Evolutionary conservation across 495 filamentous ascomycete species (phyloP).

Genomic region (Rhizodiscina lignyota): DNA sequence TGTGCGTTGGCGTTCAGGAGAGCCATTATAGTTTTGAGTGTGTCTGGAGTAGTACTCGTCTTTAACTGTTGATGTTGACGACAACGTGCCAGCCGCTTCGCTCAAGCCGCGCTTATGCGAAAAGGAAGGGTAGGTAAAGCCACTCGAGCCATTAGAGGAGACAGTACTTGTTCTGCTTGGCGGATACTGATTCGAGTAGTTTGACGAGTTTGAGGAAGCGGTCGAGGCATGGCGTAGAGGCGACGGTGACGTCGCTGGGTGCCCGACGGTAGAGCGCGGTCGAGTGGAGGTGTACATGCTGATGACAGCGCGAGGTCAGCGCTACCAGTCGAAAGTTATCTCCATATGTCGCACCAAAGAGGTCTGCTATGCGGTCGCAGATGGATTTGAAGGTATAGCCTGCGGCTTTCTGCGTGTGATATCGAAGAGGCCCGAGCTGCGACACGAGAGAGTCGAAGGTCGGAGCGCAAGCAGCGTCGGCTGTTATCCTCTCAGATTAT

Average conservation of each 20-base stretch:
- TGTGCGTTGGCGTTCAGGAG: too few species aligned
- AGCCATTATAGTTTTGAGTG: too few species aligned
- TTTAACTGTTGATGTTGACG: too few species aligned
- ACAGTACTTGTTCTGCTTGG: conserved; percentile 58
- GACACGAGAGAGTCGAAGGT: too few species aligned
- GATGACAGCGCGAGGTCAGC: conserved; percentile 1
- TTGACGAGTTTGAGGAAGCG: conserved; percentile 60
- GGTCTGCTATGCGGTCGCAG: too few species aligned
- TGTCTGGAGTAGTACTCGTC: too few species aligned
- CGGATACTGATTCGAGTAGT: conserved; percentile 44
- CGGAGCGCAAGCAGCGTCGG: too few species aligned
- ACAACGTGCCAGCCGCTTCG: conserved; percentile 39
- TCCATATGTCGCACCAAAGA: conserved; percentile 1
- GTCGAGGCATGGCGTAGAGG: conserved; percentile 58
- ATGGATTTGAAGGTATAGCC: too few species aligned
- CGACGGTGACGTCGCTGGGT: conserved; percentile 36
- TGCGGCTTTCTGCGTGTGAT: too few species aligned
- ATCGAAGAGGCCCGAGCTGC: too few species aligned
- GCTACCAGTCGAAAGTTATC: not conserved
- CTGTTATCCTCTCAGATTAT: too few species aligned
- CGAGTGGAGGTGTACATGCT: conserved; percentile 2
- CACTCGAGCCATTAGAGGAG: conserved; percentile 60
- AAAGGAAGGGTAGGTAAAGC: conserved; percentile 25
- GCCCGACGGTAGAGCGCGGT: conserved; percentile 29
- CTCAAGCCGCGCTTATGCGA: conserved; percentile 66